Evolutionary conservation across 2,329 filamentous ascomycete genomes (phyloP).

Genomic region (Ploettnerulaceae sp.): DNA sequence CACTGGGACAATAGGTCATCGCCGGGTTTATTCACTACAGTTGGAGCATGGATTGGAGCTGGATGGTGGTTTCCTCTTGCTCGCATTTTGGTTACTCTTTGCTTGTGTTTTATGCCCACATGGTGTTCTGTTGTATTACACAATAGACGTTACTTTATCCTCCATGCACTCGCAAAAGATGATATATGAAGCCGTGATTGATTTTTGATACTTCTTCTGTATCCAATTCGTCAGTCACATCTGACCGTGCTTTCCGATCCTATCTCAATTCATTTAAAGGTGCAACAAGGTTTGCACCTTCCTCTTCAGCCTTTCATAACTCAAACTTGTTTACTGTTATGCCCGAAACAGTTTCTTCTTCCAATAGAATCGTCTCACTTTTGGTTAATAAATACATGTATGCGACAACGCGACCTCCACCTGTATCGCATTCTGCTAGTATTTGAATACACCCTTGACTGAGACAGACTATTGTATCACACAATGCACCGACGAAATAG

Average conservation of each 20-base stretch:
- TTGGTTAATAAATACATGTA: conserved; percentile 32
- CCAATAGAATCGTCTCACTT: conserved; percentile 25
- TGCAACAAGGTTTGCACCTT: background rate
- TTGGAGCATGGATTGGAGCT: conserved; percentile 30
- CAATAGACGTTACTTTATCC: conserved; percentile 11
- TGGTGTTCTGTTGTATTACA: conserved; percentile 10
- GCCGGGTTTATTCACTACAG: conserved; percentile 22
- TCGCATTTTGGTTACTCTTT: conserved; percentile 32
- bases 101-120: conserved; percentile 20
- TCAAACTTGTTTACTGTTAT: background rate
- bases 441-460: conserved; percentile 26
- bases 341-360: conserved; percentile 28
- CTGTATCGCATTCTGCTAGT: conserved; percentile 30
- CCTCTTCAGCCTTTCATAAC: conserved; percentile 32
- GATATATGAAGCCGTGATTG: too few species aligned
- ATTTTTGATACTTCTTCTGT: too few species aligned
- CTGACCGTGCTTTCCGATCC: too few species aligned
- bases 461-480: conserved; percentile 19
- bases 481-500: conserved; percentile 39
- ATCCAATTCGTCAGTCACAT: too few species aligned
- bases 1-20: conserved; percentile 15
- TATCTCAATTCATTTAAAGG: too few species aligned
- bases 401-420: conserved; percentile 19
- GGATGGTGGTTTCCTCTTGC: conserved; percentile 28
- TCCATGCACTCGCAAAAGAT: conserved; percentile 8